Evolutionary conservation across 495 filamentous ascomycete species (phyloP).

Genomic region (Talaromyces adpressus): DNA sequence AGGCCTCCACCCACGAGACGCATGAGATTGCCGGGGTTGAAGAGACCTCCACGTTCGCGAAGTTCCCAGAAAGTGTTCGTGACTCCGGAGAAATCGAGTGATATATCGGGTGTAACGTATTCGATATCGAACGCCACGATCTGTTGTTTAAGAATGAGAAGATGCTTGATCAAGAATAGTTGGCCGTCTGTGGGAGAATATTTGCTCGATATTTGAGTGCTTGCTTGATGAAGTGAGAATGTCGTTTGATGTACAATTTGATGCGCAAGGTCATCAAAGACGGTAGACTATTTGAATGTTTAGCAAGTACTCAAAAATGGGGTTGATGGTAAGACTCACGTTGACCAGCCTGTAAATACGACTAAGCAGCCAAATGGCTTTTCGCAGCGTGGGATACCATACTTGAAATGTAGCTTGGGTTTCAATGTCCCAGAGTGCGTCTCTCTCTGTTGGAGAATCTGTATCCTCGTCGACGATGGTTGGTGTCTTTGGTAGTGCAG

Average conservation of each 20-base stretch:
- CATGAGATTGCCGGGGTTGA: slow-evolving; percentile 57
- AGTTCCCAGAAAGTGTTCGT: slow-evolving; percentile 75
- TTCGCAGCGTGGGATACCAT: slow-evolving; percentile 65
- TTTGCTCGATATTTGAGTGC: slow-evolving; percentile 44
- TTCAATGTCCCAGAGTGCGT: slow-evolving; percentile 46
- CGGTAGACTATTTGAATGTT: slow-evolving; percentile 44
- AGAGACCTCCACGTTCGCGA: slow-evolving; percentile 60
- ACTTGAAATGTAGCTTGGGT: slow-evolving; percentile 40
- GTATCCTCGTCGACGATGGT: slow-evolving; percentile 45
- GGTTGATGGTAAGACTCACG: slow-evolving; percentile 40
- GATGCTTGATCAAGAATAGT: slow-evolving; percentile 85
- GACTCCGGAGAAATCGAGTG: slow-evolving; percentile 71
- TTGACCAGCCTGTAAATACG: slow-evolving; percentile 80
- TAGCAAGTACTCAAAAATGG: slow-evolving; percentile 9
- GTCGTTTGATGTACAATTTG: slow-evolving; percentile 71
- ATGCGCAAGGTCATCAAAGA: slow-evolving; percentile 73
- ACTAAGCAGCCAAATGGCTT: slow-evolving; percentile 75
- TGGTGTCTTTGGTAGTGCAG: slow-evolving; percentile 44
- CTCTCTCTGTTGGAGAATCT: slow-evolving; percentile 35
- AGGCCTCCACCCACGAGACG: slow-evolving; percentile 52
- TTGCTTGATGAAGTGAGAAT: slow-evolving; percentile 50
- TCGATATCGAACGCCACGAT: slow-evolving; percentile 90
- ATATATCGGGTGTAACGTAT: slow-evolving; percentile 68
- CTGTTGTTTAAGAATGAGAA: slow-evolving; percentile 84
- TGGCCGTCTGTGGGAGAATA: slow-evolving; percentile 57